phyloP scores from a whole-genome alignment of 495 filamentous ascomycete genomes.

The Penicillium angulare region DNA sequence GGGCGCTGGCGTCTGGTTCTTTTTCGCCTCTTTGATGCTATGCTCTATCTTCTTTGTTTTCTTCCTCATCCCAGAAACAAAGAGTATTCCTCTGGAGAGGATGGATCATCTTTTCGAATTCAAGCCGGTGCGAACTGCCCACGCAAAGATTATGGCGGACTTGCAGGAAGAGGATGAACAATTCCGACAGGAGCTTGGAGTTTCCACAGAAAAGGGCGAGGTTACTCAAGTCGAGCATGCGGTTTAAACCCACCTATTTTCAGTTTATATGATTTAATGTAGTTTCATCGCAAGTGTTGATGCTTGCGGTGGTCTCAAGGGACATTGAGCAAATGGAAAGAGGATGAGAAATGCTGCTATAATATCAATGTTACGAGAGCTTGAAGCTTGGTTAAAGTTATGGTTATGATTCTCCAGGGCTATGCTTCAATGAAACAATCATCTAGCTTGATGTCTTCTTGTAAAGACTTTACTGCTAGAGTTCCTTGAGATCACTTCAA shows the following conservation, averaged over 20 bases:
- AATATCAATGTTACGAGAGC: no score
- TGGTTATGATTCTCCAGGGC: no score
- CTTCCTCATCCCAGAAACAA: slow-evolving; percentile 66
- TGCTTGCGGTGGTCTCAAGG: not conserved
- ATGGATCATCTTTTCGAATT: slow-evolving; percentile 56
- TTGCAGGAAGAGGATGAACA: slow-evolving; percentile 33
- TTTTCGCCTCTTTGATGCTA: slow-evolving; percentile 71
- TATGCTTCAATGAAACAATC: no score
- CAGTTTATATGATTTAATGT: not conserved
- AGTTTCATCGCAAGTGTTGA: no score
- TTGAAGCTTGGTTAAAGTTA: no score
- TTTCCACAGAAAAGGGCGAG: not conserved
- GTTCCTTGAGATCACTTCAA: no score
- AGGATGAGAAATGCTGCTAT: no score
- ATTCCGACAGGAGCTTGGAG: slow-evolving; percentile 35
- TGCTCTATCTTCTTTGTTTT: slow-evolving; percentile 63
- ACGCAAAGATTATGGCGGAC: slow-evolving; percentile 30
- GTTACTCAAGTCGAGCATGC: not conserved
- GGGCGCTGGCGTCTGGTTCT: slow-evolving; percentile 71
- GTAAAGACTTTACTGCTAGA: no score
- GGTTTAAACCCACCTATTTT: not conserved
- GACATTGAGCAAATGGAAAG: not conserved
- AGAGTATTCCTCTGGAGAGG: slow-evolving; percentile 49
- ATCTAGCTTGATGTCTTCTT: no score
- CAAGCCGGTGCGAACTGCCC: slow-evolving; percentile 53